Evolutionary conservation across 2,329 filamentous ascomycete genomes (phyloP).

Genomic region (Pseudogymnoascus sp.): DNA sequence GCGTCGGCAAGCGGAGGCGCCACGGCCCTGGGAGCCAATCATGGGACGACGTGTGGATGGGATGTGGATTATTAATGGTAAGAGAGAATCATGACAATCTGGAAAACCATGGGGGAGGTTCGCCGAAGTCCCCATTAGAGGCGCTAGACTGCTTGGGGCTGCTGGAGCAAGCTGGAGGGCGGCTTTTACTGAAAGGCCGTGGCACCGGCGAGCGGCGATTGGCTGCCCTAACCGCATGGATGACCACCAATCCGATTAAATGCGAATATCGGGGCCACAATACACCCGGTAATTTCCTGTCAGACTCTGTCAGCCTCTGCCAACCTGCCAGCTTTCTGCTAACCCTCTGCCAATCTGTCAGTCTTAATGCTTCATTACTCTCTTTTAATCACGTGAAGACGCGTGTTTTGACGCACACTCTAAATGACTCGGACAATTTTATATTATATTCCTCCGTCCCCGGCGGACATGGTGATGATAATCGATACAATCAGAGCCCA

Average conservation of each 20-base stretch:
- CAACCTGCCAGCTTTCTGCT: too few relatives aligned
- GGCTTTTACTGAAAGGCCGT: background rate
- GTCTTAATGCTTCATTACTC: background rate
- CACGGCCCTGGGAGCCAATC: background rate
- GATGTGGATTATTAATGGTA: background rate
- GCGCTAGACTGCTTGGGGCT: background rate
- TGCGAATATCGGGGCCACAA: background rate
- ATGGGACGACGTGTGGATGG: background rate
- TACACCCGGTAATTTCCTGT: background rate
- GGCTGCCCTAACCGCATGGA: background rate
- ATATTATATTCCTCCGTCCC: background rate
- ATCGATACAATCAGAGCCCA: background rate
- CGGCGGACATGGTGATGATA: background rate
- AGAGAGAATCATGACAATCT: background rate
- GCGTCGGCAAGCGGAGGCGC: background rate
- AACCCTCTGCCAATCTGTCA: slow-evolving; percentile 2
- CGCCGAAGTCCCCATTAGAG: background rate
- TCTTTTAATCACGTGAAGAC: background rate
- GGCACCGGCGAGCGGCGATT: background rate
- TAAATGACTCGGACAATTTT: background rate
- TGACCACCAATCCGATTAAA: background rate
- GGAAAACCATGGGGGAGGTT: background rate
- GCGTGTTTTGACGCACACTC: background rate
- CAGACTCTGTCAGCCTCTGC: background rate
- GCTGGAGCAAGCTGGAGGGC: background rate